phyloP scores from a whole-genome alignment of 179 eudicot genomes.

The Patellifolia procumbens region DNA sequence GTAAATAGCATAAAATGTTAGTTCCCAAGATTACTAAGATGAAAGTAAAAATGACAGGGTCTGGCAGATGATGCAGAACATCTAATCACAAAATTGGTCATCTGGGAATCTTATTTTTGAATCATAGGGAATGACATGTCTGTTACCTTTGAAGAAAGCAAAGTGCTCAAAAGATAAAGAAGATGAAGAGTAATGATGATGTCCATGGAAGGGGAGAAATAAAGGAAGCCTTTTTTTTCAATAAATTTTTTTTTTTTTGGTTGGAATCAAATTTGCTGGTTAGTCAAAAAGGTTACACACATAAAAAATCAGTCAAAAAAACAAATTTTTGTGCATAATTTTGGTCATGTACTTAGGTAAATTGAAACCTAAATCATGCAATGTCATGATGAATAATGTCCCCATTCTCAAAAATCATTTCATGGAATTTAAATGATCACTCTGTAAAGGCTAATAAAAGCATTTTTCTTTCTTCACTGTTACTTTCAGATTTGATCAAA shows the following conservation, averaged over 20 bases:
- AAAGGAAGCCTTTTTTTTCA: neutral
- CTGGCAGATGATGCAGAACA: slow-evolving; percentile 11
- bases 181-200: slow-evolving; percentile 21
- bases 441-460: slow-evolving; percentile 21
- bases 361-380: slow-evolving; percentile 19
- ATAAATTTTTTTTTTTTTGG: neutral
- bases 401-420: slow-evolving; percentile 28
- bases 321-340: slow-evolving; percentile 15
- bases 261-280: slow-evolving; percentile 22
- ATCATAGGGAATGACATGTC: slow-evolving; percentile 39
- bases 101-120: slow-evolving; percentile 34
- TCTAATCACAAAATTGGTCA: slow-evolving; percentile 11
- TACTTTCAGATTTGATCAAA: slow-evolving; percentile 24
- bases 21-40: slow-evolving; percentile 30
- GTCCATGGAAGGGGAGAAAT: slow-evolving; percentile 14
- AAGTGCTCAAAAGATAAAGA: slow-evolving; percentile 31
- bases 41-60: slow-evolving; percentile 1
- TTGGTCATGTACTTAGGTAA: slow-evolving; percentile 31
- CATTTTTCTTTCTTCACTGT: slow-evolving; percentile 22
- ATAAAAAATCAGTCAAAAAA: slow-evolving; percentile 22
- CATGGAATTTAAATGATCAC: slow-evolving; percentile 36
- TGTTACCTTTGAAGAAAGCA: slow-evolving; percentile 41
- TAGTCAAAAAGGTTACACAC: slow-evolving; percentile 24
- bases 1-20: slow-evolving; percentile 25
- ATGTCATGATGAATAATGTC: slow-evolving; percentile 34